Evolutionary conservation across 2,329 filamentous ascomycete species (phyloP), one percentile per base, ranked within the genome.

Genomic region (Drechslerella dactyloides): DNA sequence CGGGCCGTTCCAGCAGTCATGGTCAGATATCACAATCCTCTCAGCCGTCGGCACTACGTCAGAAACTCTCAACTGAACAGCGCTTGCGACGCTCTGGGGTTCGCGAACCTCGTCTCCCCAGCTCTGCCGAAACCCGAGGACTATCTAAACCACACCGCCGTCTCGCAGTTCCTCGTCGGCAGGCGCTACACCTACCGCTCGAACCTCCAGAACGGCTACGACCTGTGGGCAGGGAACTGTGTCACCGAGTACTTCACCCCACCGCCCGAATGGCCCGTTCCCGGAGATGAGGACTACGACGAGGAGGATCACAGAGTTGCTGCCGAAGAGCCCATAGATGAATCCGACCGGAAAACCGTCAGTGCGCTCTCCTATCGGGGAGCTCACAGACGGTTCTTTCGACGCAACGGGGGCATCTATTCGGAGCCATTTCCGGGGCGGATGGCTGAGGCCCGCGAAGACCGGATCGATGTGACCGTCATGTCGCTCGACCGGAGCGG

Each of bases 381-480:
- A 17, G 60, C 60, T 10, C 68, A 72, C 46, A 65, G 57, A 30
- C 60, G 60, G 10, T 72, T 59, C 46, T 72, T 65, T 52, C 68
- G 68, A n/a, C 68, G 68, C 13, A 72, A 72, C 42, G 68, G 68
- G 4, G 68, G 68, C 23, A 72, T 72, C 27, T 65, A 65, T 40
- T 72, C 60, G 15, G 68, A 72, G 52, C 24, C 62, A 21, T 61
- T 61, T 10, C 68, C 64, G 37, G 52, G 59, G 21, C 60, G 60
- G 7, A 40, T 56, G 19, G 19, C 60, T 10, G 68, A 61, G 30
- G 54, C 57, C 8, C 54, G 60, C 23, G 60, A 72, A 23, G 59
- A 72, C 37, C 68, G 68, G 10, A 72, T 72, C 27, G 64, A 72
- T 30, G 68, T 72, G 13, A 57, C 55, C 13, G 50, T 65, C 15